Conservation (phyloP, 768 basidiomycete species). For the Auriculariales sp. region DNA sequence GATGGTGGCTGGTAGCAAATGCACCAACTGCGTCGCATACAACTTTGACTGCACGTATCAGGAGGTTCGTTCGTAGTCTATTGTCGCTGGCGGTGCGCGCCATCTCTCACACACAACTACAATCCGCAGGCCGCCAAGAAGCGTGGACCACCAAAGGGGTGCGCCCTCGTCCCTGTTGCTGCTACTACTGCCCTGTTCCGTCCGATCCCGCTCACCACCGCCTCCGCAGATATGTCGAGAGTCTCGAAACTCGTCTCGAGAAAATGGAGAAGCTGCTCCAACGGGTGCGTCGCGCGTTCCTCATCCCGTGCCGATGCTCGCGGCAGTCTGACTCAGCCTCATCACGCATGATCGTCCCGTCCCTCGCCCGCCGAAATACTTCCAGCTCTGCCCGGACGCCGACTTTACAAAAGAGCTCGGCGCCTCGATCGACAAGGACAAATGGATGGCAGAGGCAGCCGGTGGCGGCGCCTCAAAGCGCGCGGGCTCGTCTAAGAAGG, state of each 20-base stretch:
- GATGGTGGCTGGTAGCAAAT: slow-evolving; percentile 44
- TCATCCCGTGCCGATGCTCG: not conserved
- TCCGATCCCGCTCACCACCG: not conserved
- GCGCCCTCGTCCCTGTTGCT: not conserved
- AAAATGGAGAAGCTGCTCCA: slow-evolving; percentile 35
- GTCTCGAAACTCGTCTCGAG: slow-evolving; percentile 38
- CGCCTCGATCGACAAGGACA: slow-evolving; percentile 10
- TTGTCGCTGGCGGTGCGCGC: not conserved
- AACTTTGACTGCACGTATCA: slow-evolving; percentile 51
- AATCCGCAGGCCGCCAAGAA: slow-evolving; percentile 15
- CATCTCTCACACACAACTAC: not conserved
- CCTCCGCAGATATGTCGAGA: slow-evolving; percentile 25
- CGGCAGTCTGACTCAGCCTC: not conserved
- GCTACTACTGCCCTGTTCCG: not conserved
- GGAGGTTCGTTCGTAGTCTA: slow-evolving; percentile 31
- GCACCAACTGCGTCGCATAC: slow-evolving; percentile 47
- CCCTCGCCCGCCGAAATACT: slow-evolving; percentile 9
- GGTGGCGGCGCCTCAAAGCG: not conserved
- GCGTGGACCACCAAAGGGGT: slow-evolving; percentile 30
- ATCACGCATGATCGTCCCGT: slow-evolving; percentile 15
- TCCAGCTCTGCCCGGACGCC: slow-evolving; percentile 52
- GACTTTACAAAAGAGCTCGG: slow-evolving; percentile 46
- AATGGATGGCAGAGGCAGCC: not conserved
- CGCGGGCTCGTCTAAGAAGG: not conserved
- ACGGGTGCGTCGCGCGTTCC: slow-evolving; percentile 14